Base-by-base conservation (phyloP, 495 filamentous ascomycete genomes). In the Hypomontagnella monticulosa region DNA sequence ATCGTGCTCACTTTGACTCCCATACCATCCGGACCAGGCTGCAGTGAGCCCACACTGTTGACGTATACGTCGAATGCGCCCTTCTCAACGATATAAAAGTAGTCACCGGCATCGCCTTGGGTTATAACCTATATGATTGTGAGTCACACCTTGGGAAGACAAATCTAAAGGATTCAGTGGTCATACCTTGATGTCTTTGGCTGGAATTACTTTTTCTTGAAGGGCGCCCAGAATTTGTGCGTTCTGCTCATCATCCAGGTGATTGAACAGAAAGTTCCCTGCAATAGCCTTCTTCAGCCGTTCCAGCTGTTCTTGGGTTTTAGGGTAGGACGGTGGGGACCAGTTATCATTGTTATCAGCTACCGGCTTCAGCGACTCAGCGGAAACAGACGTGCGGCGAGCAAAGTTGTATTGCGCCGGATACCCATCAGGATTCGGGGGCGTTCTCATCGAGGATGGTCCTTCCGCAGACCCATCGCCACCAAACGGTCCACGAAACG, bases 41-140 rank as follows among this genome's bases (percentile, higher is more conserved):
- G 89, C 57, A 96, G 83, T 5, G 87, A 79, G 52, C 93, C 93
- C n/a, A 83, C 81, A 2, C 80, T 73, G 75, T 97, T 92, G 81
- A 98, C 92, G 69, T 95, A 91, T 55, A 98, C 88, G 70, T 97
- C 93, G 69, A 98, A 99, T 14, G 83, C 81, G 27, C 95, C 95
- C 43, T 89, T 88, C 75, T 99, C 95, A 57, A 98, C 93, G 43
- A 99, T 88, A 74, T 99, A 99, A 78, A 99, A 99, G 81, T 91
- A 98, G 73, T 99, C 95, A 15, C 95, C 95, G 0, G 92, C 90
- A 71, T 98, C 95, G 19, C 95, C 95, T 81, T 99, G 95, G 18
- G 88, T 90, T 70, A 99, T 97, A 55, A 99, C 92, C 79, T 87
- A 69, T 42, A 52, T 18, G 4, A 9, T 7, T 20, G 63, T 75